Conservation (phyloP, 768 basidiomycete genomes). For the Daedalea quercina region DNA sequence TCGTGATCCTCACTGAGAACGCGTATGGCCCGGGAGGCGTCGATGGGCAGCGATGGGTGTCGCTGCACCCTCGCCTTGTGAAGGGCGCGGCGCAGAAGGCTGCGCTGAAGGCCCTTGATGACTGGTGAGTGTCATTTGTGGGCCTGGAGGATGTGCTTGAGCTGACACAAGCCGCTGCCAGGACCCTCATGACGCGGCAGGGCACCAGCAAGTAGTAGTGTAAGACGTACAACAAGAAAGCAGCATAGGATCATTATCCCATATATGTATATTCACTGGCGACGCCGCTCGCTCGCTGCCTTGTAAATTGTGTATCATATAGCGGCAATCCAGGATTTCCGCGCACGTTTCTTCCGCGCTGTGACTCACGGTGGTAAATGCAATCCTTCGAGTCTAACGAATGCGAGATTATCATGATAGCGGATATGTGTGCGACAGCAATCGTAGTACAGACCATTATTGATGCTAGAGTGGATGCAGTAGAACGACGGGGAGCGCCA, state of each 20-base stretch:
- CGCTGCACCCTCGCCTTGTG: constrained; percentile 6
- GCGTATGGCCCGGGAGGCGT: neutral
- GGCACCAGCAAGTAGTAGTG: neutral
- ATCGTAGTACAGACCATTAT: constrained; percentile 4
- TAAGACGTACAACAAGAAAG: neutral
- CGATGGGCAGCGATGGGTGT: constrained; percentile 9
- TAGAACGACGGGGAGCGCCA: neutral
- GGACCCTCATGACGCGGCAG: neutral
- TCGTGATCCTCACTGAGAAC: constrained; percentile 9
- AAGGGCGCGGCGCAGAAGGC: neutral
- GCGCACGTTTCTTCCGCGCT: too few relatives aligned
- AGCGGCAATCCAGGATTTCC: too few relatives aligned
- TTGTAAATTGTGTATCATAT: too few relatives aligned
- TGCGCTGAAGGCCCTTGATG: neutral
- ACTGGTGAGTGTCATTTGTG: neutral
- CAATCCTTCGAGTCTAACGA: neutral
- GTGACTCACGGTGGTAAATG: neutral
- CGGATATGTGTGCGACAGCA: constrained; percentile 8
- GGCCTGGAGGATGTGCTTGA: neutral
- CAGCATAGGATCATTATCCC: too few relatives aligned
- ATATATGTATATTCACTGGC: too few relatives aligned
- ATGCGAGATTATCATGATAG: constrained; percentile 8
- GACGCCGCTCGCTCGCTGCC: too few relatives aligned
- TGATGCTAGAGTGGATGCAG: constrained; percentile 7
- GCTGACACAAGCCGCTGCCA: neutral